These are phyloP conservation scores for Anethum foeniculum DNA, from an alignment of 140 eudicot genomes.

Conservation along the genomic window DNA sequence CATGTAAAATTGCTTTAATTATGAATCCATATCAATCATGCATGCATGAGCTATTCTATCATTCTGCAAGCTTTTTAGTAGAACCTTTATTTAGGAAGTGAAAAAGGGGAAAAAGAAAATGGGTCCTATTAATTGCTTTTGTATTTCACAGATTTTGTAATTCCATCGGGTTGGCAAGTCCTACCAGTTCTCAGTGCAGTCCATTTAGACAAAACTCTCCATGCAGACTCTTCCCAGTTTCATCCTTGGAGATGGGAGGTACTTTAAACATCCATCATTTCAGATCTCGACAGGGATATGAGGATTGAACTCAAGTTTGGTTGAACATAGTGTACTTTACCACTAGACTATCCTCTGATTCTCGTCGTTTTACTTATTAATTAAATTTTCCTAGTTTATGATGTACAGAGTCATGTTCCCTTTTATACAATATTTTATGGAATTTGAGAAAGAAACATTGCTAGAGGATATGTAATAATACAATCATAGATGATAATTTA, in stretches of 20 bases:
- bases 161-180: conserved; percentile 92
- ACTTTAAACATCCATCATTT: neutral
- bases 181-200: conserved; percentile 84
- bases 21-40: conserved; percentile 21
- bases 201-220: conserved; percentile 71
- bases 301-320: neutral
- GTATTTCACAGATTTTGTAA: conserved; percentile 50
- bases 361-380: neutral
- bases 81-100: conserved; percentile 11
- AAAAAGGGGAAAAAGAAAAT: neutral
- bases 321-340: neutral
- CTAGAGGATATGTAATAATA: neutral
- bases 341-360: neutral
- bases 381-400: neutral
- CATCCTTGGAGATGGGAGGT: conserved; percentile 95
- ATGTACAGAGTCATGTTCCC: neutral
- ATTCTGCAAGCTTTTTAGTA: conserved; percentile 16
- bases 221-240: conserved; percentile 51
- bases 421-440: neutral
- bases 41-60: conserved; percentile 37
- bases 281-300: neutral
- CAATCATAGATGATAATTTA: neutral
- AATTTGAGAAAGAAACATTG: neutral
- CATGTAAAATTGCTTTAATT: conserved; percentile 1
- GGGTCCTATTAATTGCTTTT: conserved; percentile 10